Conservation (phyloP, 192 early-diverging fungal species). For the Podila epigama region DNA sequence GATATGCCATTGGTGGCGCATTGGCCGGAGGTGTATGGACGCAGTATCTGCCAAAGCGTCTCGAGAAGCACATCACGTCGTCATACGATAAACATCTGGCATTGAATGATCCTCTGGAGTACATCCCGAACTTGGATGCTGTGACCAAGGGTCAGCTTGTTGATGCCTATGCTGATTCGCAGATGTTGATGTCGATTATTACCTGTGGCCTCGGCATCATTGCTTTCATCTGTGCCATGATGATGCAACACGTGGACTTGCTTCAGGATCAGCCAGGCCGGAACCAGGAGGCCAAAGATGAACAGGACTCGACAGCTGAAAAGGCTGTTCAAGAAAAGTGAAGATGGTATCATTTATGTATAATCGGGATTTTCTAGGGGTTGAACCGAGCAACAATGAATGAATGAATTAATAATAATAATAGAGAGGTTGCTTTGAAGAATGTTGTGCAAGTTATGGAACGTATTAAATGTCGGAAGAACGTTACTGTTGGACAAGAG, state of each 20-base stretch:
- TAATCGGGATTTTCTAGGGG: too few species aligned
- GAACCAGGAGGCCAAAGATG: not conserved
- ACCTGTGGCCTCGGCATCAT: not conserved
- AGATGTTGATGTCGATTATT: constrained; percentile 6
- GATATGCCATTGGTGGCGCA: constrained; percentile 9
- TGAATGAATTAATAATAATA: too few species aligned
- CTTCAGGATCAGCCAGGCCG: constrained; percentile 1
- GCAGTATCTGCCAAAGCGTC: not conserved
- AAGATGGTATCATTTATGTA: too few species aligned
- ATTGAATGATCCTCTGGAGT: not conserved
- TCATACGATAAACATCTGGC: not conserved
- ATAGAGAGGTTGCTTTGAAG: too few species aligned
- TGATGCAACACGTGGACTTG: not conserved
- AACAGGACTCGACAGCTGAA: not conserved
- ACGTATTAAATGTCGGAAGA: too few species aligned
- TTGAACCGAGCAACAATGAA: too few species aligned
- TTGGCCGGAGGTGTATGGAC: not conserved
- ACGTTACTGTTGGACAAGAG: too few species aligned
- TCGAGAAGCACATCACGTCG: not conserved
- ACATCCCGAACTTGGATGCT: not conserved
- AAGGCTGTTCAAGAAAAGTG: constrained; percentile 1
- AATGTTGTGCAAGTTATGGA: too few species aligned
- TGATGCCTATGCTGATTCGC: not conserved
- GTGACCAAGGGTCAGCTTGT: not conserved
- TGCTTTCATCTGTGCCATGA: not conserved